phyloP scores from a whole-genome alignment of 2,329 filamentous ascomycete genomes.

The Monosporascus sp. region DNA sequence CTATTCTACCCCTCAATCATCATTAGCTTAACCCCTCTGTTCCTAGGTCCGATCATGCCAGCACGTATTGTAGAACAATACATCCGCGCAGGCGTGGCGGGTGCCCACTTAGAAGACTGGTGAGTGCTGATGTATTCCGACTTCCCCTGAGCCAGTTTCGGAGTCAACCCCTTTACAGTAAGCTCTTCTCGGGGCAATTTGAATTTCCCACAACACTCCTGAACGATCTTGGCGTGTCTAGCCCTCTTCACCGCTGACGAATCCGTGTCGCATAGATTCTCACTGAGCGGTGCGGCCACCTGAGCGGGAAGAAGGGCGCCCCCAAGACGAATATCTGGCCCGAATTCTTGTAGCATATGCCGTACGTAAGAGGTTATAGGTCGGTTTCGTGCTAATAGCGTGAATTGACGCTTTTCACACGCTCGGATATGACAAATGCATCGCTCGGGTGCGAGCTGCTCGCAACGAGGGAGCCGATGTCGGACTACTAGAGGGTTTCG shows the following conservation, averaged over 20 bases:
- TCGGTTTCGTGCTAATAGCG: too few relatives aligned
- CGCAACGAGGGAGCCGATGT: conserved; percentile 51
- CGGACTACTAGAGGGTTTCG: conserved; percentile 55
- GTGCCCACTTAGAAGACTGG: conserved; percentile 27
- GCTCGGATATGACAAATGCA: conserved; percentile 51
- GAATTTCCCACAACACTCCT: too few relatives aligned
- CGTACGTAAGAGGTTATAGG: too few relatives aligned
- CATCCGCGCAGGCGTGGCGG: conserved; percentile 45
- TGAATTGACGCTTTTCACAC: conserved; percentile 24
- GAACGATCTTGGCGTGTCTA: too few relatives aligned
- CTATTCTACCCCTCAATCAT: too few relatives aligned
- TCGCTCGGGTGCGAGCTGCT: conserved; percentile 44
- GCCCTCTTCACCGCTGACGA: not conserved
- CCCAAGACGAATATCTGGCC: conserved; percentile 41
- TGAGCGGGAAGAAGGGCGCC: conserved; percentile 57
- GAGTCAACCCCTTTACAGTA: not conserved
- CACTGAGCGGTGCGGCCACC: conserved; percentile 61
- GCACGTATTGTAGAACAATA: conserved; percentile 42
- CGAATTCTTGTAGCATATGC: conserved; percentile 33
- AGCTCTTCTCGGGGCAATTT: too few relatives aligned
- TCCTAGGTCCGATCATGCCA: conserved; percentile 31
- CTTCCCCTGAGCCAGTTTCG: not conserved
- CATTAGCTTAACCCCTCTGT: not conserved
- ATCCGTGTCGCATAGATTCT: conserved; percentile 36
- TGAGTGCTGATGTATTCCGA: not conserved